Base-by-base conservation (phyloP, 805 yeast genomes). In the Schwanniomyces yamadae region DNA sequence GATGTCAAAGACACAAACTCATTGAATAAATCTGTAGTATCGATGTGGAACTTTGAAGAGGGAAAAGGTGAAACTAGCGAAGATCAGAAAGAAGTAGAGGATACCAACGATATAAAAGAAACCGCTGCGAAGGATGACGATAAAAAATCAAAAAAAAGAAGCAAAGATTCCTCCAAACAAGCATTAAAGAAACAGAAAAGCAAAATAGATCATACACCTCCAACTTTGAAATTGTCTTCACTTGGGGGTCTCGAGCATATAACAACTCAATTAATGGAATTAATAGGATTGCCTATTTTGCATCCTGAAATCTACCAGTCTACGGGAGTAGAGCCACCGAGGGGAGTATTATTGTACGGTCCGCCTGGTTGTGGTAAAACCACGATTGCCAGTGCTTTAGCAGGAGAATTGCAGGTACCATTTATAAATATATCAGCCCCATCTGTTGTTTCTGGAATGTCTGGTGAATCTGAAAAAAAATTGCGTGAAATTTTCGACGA, bases 301-400 rank as follows among this genome's bases (percentile, higher is more conserved):
- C 98, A 93, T 52, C 97, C 98, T 0, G 99, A 93, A 58, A 85
- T 93, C 2, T 93, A 87, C 55, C 46, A 68, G 16, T 73, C 90
- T 6, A 83, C 95, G 0, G 98, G 98, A 17, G 90, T 90, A 10
- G 95, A 88, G 47, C 97, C 97, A 12, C 95, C 98, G 13, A 72
- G 96, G 17, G 98, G 98, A 28, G 85, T 93, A 1, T 59, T 93
- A 20, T 62, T 93, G n/a, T 95, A 90, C 59, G 99, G 99, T 0
- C 99, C 99, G 0, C 99, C 98, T 2, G 99, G 99, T 11, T 93
- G 99, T 69, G 99, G 99, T 57, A 93, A 93, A 53, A 93, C 99
- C 0, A 83, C 96, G 28, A 81, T 93, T 36, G 99, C 99, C 3
- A 89, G 89, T 59, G 96, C 98, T 0, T 66, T 93, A 15, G 99